Percentiles rank a stretch among this genome's conserved stretches.
phyloP scores from a whole-genome alignment of 1,284 basidiomycete species.

The Microbotryum lychnidis-dioicae region DNA sequence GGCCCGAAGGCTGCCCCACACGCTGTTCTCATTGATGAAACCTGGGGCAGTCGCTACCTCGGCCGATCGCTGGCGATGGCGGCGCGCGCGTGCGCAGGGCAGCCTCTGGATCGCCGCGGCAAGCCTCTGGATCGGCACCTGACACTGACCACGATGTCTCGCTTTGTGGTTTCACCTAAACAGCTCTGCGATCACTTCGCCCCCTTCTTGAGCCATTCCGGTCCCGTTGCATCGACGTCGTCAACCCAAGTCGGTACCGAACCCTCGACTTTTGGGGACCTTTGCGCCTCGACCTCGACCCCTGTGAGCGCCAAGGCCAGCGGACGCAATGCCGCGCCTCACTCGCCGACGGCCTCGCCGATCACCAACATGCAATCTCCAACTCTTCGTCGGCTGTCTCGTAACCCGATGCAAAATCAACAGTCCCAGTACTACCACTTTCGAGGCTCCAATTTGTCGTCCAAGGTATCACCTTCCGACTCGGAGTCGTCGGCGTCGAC shows the following conservation, averaged over 20 bases:
- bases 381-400: neutral
- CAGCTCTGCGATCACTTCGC: conserved; percentile 21
- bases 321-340: neutral
- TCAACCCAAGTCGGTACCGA: conserved; percentile 1
- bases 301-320: no score
- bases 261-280: no score
- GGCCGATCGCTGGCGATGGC: no score
- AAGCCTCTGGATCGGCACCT: no score
- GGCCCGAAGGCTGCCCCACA: no score
- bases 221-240: conserved; percentile 9
- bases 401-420: neutral
- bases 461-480: conserved; percentile 47
- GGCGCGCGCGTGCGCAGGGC: no score
- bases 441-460: neutral
- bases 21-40: no score
- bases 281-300: no score
- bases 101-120: no score
- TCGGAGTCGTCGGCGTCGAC: conserved; percentile 20
- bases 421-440: neutral
- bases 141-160: no score
- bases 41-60: no score
- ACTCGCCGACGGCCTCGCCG: conserved; percentile 2
- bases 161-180: no score
- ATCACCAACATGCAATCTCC: neutral
- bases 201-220: conserved; percentile 24